These are phyloP conservation scores for Mucor irregularis DNA, from an alignment of 371 early-diverging fungal species.

Conservation along the genomic window DNA sequence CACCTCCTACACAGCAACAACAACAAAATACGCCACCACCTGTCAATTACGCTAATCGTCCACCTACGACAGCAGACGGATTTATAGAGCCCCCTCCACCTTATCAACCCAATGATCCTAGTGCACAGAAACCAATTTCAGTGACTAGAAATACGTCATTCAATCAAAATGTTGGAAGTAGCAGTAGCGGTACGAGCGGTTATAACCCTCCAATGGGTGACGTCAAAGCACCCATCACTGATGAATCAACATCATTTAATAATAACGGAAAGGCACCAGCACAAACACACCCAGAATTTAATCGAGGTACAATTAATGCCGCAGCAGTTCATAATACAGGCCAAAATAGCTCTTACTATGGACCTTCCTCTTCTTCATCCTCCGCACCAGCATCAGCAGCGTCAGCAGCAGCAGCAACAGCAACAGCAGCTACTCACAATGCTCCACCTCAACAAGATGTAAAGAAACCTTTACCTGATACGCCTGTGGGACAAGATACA, in stretches of 20 bases:
- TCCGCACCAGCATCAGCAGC: neutral
- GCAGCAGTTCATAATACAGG: neutral
- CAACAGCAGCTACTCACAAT: neutral
- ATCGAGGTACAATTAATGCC: no score
- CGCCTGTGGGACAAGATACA: neutral
- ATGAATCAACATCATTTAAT: neutral
- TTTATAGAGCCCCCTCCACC: constrained; percentile 22
- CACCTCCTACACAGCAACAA: neutral
- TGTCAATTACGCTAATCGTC: neutral
- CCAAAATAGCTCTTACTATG: neutral
- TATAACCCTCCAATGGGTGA: no score
- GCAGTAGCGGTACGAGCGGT: neutral
- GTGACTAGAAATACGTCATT: neutral
- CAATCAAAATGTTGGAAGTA: neutral
- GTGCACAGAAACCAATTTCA: neutral
- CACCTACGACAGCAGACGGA: neutral
- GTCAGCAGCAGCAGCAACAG: neutral
- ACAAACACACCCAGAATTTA: neutral
- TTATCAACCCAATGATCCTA: neutral
- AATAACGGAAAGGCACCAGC: neutral
- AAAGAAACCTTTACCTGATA: neutral
- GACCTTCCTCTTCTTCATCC: neutral
- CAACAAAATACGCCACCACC: neutral
- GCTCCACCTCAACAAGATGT: neutral
- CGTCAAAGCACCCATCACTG: no score